Evolutionary conservation across 805 yeast genomes (phyloP), one percentile per base, ranked within the genome.

Genomic region (Candida saitoana): DNA sequence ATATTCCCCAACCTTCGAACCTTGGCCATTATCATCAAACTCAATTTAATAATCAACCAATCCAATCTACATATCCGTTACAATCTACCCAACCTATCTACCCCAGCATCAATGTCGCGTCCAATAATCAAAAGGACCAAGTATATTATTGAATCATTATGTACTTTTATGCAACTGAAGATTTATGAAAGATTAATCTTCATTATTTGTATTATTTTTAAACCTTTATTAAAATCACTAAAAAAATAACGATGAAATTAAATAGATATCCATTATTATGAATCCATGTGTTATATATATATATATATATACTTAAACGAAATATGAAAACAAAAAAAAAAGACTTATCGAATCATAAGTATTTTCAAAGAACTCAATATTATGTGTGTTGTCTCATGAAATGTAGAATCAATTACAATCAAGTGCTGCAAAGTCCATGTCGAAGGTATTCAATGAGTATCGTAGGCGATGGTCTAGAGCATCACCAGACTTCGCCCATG

Each of bases 111-210:
- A 29, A 29, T 29, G 16, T 29, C 32, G 5, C 32, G 5, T 29
- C 32, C 32, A 29, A 29, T 29, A 29, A 14, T 29, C 32, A 29
- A 29, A 29, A 29, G 11, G 32, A 29, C 32, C 32, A 29, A 14
- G 32, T 29, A 14, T 29, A 29, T 29, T 29, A 29, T 14, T 29
- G 32, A 29, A 29, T 29, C 32, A 29, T 12, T 29, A 29, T 29
- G 32, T 29, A 29, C 32, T 29, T 29, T 29, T 29, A 29, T 14
- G 32, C 5, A 29, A 29, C 16, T 29, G 32, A 29, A 29, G 32
- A 29, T 12, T 9, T 29, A 9, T 12, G 16, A 14, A 29, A 14
- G 11, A 29, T 12, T 29, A 14, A 9, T 29, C 32, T 29, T 29
- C 32, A 29, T 14, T 5, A 29, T 5, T 29, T 29, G 32, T 29